phyloP scores from a whole-genome alignment of 257 asterid species.

The Ligustrum vulgare region DNA sequence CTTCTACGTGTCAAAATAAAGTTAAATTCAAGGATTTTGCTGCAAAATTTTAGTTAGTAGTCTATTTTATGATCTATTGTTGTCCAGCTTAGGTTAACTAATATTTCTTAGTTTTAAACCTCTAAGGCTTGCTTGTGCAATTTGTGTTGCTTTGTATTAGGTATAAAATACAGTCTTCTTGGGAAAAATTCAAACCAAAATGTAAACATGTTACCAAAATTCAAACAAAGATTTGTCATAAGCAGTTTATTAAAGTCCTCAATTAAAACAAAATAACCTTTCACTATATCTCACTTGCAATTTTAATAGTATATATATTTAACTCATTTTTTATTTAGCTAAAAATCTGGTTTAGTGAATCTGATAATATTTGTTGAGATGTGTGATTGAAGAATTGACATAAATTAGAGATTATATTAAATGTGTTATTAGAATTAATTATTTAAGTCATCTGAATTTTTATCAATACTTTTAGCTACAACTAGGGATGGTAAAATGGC shows the following conservation, averaged over 20 bases:
- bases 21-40: background rate
- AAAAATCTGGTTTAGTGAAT: too few relatives aligned
- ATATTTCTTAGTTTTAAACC: background rate
- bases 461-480: too few relatives aligned
- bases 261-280: background rate
- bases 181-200: background rate
- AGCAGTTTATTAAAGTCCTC: background rate
- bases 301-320: too few relatives aligned
- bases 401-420: too few relatives aligned
- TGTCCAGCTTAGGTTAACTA: background rate
- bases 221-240: background rate
- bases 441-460: too few relatives aligned
- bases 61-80: background rate
- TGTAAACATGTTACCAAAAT: background rate
- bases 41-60: background rate
- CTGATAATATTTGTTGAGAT: too few relatives aligned
- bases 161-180: background rate
- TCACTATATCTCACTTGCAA: too few relatives aligned
- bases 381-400: too few relatives aligned
- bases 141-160: background rate
- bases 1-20: background rate
- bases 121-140: background rate
- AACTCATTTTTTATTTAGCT: too few relatives aligned
- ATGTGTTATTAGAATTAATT: too few relatives aligned
- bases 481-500: too few relatives aligned